Conservation (phyloP, 768 basidiomycete species). For the Lactarius akahatsu region DNA sequence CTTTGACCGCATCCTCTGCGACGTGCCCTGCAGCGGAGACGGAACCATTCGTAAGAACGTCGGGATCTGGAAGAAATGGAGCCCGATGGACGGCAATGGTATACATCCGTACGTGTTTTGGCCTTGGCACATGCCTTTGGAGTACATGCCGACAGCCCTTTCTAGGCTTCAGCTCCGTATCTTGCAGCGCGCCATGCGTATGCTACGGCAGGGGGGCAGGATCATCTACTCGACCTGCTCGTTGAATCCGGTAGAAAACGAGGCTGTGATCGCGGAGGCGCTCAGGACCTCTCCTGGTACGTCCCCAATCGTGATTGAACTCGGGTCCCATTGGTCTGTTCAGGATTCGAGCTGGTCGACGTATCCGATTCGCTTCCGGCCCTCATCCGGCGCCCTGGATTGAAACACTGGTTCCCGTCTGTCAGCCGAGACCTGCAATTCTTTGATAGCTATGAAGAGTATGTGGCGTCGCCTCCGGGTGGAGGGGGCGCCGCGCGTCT, state of each 20-base stretch:
- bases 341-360: slow-evolving; percentile 79
- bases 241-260: slow-evolving; percentile 95
- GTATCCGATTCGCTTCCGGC: slow-evolving; percentile 67
- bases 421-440: slow-evolving; percentile 52
- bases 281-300: slow-evolving; percentile 68
- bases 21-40: slow-evolving; percentile 98
- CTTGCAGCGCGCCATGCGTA: slow-evolving; percentile 86
- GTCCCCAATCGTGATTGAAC: slow-evolving; percentile 24
- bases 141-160: neutral
- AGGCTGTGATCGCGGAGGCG: slow-evolving; percentile 89
- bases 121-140: neutral
- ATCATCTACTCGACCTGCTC: slow-evolving; percentile 99
- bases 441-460: slow-evolving; percentile 62
- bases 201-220: slow-evolving; percentile 81
- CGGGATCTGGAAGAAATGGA: slow-evolving; percentile 94
- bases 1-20: slow-evolving; percentile 93
- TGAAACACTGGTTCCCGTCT: slow-evolving; percentile 77
- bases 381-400: slow-evolving; percentile 73
- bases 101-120: slow-evolving; percentile 70
- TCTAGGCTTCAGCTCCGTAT: slow-evolving; percentile 88
- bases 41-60: slow-evolving; percentile 94
- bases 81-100: slow-evolving; percentile 84
- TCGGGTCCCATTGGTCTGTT: neutral
- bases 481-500: slow-evolving; percentile 59
- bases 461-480: slow-evolving; percentile 50